Base-by-base conservation (phyloP, 2,329 filamentous ascomycete species). In the Aspergillus sp. region DNA sequence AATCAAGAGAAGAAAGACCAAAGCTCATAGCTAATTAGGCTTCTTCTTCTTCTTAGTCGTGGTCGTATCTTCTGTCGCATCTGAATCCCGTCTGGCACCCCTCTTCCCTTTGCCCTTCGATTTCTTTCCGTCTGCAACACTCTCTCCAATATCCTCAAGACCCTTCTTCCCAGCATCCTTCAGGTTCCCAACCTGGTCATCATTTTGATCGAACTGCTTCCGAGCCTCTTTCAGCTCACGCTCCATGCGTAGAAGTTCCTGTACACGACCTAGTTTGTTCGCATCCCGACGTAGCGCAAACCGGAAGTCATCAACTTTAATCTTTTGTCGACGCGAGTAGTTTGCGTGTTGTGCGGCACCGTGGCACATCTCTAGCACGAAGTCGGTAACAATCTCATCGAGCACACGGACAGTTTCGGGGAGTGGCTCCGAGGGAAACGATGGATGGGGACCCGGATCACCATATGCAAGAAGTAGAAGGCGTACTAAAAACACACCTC, bases 281-380 rank as follows among this genome's bases (percentile, higher is more conserved):
- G 90, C 88, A 69, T 98, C 96, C 63, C 89, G 86, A 33, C 95
- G 86, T 66, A 98, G 85, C 40, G 92, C 91, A 76, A 96, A 99
- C 70, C 96, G 92, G 78, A 99, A 96, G 76, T 99, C 95, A 70
- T 97, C 93, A 69, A 96, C 90, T 75, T 99, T 99, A 77, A 99
- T 92, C 78, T 99, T 99, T 69, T 96, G 91, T 2, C 95, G 89
- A 0, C 92, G 89, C 2, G 90, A 87, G 75, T 96, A 91, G 73
- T 90, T 87, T 0, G 95, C 95, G 53, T 89, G 88, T 45, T 90
- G 86, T 4, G 92, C 91, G 4, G 95, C 93, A 71, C 91, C 89
- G 79, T 96, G 95, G 76, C 90, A 93, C 54, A 95, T 88, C 73
- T 95, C 91, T 72, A 96, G 91, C 73, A 98, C 91, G 80, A 96